A percentile compares a stretch with the other conserved stretches of the same genome.
These are phyloP conservation scores for Hsuehochloa calcarea DNA, from an alignment of 176 grass and related monocot genomes.

Conservation along the genomic window DNA sequence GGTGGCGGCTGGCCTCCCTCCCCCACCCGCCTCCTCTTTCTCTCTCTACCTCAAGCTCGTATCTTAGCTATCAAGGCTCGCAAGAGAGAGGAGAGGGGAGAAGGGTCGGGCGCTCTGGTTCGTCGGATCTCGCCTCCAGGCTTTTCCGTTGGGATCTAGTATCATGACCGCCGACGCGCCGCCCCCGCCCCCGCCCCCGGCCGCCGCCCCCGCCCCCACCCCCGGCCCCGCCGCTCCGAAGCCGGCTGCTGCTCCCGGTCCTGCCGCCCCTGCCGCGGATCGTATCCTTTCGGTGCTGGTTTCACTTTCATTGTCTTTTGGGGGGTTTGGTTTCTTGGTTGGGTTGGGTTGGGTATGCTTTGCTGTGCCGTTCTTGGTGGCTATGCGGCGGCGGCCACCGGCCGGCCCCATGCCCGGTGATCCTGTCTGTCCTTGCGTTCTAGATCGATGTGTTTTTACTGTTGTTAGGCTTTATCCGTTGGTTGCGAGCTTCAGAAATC, in stretches of 20 bases:
- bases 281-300: conserved; percentile 71
- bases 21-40: conserved; percentile 6
- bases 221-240: conserved; percentile 16
- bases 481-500: neutral
- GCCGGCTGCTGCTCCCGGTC: neutral
- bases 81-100: conserved; percentile 22
- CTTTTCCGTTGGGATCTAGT: conserved; percentile 33
- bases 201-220: neutral
- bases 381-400: neutral
- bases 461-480: neutral
- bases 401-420: neutral
- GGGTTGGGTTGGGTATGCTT: neutral
- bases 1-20: conserved; percentile 54
- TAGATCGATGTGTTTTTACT: conserved; percentile 41
- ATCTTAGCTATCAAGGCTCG: conserved; percentile 12
- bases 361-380: conserved; percentile 21
- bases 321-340: neutral
- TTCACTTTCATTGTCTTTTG: conserved; percentile 10
- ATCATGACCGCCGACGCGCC: conserved; percentile 66
- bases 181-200: conserved; percentile 34
- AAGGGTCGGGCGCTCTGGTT: conserved; percentile 30
- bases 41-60: conserved; percentile 13
- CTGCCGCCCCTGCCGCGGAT: conserved; percentile 45
- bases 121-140: conserved; percentile 44
- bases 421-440: conserved; percentile 8